Percentiles rank a stretch among this genome's conserved stretches.
These are phyloP conservation scores for Tetrapyrgos nigripes DNA, from an alignment of 1,284 basidiomycete genomes.

Conservation along the genomic window DNA sequence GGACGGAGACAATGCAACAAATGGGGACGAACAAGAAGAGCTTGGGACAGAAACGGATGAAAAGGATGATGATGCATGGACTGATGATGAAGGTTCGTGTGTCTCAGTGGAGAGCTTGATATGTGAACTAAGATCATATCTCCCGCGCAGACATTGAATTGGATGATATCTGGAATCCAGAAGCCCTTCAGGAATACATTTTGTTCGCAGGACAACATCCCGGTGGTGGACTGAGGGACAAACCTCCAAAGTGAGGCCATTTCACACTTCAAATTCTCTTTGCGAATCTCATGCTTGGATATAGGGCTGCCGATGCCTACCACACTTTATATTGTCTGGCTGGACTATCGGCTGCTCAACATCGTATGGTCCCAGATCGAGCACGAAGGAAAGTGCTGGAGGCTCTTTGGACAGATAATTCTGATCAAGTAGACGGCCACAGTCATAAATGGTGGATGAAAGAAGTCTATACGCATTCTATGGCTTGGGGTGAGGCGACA, in stretches of 20 bases:
- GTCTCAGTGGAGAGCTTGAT: slow-evolving; percentile 2
- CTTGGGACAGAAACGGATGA: slow-evolving; percentile 31
- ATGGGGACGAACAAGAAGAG: slow-evolving; percentile 10
- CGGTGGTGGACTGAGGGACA: slow-evolving; percentile 90
- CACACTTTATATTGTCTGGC: slow-evolving; percentile 92
- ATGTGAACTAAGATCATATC: slow-evolving; percentile 33
- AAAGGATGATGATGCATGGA: slow-evolving; percentile 56
- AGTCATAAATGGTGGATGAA: slow-evolving; percentile 26
- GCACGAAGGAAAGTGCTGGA: slow-evolving; percentile 47
- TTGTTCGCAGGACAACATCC: slow-evolving; percentile 87
- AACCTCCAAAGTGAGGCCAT: slow-evolving; percentile 84
- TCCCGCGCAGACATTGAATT: not conserved
- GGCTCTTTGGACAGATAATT: slow-evolving; percentile 35
- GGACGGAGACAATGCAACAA: slow-evolving; percentile 47
- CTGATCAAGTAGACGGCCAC: not conserved
- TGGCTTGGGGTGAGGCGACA: slow-evolving; percentile 75
- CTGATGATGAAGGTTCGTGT: slow-evolving; percentile 66
- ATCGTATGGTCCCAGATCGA: slow-evolving; percentile 64
- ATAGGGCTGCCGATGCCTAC: slow-evolving; percentile 83
- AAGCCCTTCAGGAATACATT: slow-evolving; percentile 89
- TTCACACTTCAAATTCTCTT: not conserved
- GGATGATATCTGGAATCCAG: slow-evolving; percentile 44
- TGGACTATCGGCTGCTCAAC: slow-evolving; percentile 89
- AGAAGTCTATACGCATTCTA: slow-evolving; percentile 60
- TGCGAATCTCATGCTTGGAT: slow-evolving; percentile 7